Conservation (phyloP, 1,284 basidiomycete species). For the Cutaneotrichosporon cyanovorans region DNA sequence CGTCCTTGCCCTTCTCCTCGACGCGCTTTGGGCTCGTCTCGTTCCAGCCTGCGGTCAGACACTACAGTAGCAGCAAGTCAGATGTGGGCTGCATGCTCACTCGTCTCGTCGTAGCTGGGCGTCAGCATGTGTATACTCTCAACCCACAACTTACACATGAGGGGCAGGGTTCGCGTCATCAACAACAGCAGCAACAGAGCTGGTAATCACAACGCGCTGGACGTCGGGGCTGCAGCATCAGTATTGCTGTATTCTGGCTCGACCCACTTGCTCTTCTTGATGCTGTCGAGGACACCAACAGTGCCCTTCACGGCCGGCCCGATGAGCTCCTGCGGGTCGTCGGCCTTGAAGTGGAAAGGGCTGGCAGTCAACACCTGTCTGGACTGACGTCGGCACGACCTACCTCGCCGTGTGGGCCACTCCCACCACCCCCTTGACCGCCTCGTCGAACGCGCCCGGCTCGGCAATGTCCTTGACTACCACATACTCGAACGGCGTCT, state of each 20-base stretch:
- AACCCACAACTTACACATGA: conserved; percentile 7
- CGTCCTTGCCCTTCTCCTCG: conserved; percentile 51
- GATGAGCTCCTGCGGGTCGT: conserved; percentile 51
- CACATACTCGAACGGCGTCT: conserved; percentile 49
- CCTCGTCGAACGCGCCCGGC: conserved; percentile 62
- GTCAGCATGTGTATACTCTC: background rate
- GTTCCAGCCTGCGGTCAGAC: conserved; percentile 55
- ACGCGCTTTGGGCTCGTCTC: conserved; percentile 51
- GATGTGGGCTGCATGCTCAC: background rate
- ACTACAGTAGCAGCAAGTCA: background rate
- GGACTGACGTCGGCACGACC: background rate
- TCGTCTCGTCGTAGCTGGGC: conserved; percentile 9
- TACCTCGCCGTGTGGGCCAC: conserved; percentile 44
- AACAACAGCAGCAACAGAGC: conserved; percentile 53
- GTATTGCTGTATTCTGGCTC: background rate
- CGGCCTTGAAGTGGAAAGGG: conserved; percentile 15
- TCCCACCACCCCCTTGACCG: conserved; percentile 56
- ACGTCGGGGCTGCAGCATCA: conserved; percentile 45
- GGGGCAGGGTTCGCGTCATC: conserved; percentile 23
- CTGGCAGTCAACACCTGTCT: background rate
- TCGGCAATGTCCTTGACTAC: conserved; percentile 55
- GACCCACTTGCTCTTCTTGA: conserved; percentile 51
- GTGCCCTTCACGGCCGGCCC: conserved; percentile 60
- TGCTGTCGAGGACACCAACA: conserved; percentile 53
- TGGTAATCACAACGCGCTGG: conserved; percentile 60